Conservation (phyloP, 345 rosid species). For the Physaria fendleri region DNA sequence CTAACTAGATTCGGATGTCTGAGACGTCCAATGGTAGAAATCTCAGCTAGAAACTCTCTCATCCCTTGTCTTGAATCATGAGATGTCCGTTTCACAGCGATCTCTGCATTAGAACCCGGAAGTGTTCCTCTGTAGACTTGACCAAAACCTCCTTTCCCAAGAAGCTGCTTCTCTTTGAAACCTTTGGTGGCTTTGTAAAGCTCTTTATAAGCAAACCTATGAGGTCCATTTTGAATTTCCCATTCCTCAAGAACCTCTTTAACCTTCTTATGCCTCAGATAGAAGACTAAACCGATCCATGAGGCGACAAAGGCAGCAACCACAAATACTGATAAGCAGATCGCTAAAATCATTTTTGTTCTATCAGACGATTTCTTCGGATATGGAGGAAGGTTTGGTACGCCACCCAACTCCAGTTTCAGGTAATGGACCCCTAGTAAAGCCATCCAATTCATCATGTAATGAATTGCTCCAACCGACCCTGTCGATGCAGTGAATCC, state of each 20-base stretch:
- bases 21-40: slow-evolving; percentile 37
- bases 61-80: slow-evolving; percentile 53
- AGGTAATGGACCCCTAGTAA: slow-evolving; percentile 32
- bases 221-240: slow-evolving; percentile 50
- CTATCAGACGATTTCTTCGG: slow-evolving; percentile 29
- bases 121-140: slow-evolving; percentile 46
- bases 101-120: slow-evolving; percentile 30
- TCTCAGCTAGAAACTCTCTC: slow-evolving; percentile 47
- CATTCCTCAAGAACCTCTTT: slow-evolving; percentile 40
- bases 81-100: slow-evolving; percentile 51
- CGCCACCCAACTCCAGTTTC: slow-evolving; percentile 5
- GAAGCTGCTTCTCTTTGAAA: slow-evolving; percentile 39
- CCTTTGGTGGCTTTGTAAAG: slow-evolving; percentile 40
- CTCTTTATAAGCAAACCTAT: slow-evolving; percentile 42
- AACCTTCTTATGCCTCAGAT: slow-evolving; percentile 29
- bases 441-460: slow-evolving; percentile 52
- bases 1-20: slow-evolving; percentile 37
- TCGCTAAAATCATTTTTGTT: slow-evolving; percentile 23
- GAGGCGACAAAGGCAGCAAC: slow-evolving; percentile 16
- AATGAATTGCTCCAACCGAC: slow-evolving; percentile 33
- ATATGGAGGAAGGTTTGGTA: slow-evolving; percentile 45
- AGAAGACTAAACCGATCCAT: slow-evolving; percentile 7
- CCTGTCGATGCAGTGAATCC: slow-evolving; percentile 64
- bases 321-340: slow-evolving; percentile 6
- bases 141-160: slow-evolving; percentile 54